Conservation (phyloP, 2,329 filamentous ascomycete genomes). For the Cadophora gregata region DNA sequence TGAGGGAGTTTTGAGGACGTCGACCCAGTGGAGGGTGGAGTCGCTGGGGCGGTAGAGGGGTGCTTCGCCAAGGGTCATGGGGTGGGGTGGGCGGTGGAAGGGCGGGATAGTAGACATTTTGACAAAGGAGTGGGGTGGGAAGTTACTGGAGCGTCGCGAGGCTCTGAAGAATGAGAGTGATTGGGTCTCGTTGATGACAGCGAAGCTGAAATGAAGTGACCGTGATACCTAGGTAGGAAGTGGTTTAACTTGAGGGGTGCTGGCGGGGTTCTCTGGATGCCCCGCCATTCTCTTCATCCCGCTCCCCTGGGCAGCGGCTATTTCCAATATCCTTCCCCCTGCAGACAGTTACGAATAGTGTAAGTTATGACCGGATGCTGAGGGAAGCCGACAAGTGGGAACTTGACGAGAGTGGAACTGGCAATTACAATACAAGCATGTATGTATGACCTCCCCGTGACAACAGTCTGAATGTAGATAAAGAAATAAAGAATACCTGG, state of each 20-base stretch:
- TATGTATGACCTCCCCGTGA: no score
- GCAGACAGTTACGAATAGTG: not conserved
- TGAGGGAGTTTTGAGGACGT: constrained; percentile 34
- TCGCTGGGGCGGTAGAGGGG: constrained; percentile 34
- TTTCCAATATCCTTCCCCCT: no score
- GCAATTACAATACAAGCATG: no score
- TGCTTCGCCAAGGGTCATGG: constrained; percentile 32
- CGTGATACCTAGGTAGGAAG: no score
- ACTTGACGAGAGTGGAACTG: no score
- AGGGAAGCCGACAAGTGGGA: no score
- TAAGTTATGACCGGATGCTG: no score
- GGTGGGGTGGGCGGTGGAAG: constrained; percentile 20
- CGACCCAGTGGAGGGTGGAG: constrained; percentile 36
- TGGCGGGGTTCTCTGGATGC: not conserved
- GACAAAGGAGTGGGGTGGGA: not conserved
- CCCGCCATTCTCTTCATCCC: not conserved
- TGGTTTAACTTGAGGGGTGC: not conserved
- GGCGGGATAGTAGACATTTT: not conserved
- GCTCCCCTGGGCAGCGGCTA: not conserved
- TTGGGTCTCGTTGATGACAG: no score
- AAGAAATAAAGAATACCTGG: no score
- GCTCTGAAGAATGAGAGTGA: no score
- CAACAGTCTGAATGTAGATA: no score
- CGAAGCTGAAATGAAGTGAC: no score
- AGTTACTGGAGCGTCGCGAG: not conserved